Evolutionary conservation across 2,329 filamentous ascomycete genomes (phyloP).

Genomic region (Leptographium lundbergii): DNA sequence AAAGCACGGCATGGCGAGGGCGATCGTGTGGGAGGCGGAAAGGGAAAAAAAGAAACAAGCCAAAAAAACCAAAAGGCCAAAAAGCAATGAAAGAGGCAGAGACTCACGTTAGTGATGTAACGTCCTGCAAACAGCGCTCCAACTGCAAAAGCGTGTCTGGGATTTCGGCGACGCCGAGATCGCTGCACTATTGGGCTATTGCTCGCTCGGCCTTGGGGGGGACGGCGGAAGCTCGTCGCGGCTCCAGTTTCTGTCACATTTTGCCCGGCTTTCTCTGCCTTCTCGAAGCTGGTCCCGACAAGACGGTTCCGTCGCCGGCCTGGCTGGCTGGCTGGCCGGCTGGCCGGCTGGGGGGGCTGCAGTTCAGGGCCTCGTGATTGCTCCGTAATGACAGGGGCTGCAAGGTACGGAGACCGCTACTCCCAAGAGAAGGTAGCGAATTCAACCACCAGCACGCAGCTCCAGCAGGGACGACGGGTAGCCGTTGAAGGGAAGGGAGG

Average conservation of each 20-base stretch:
- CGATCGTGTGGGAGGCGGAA: background rate
- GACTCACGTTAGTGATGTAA: background rate
- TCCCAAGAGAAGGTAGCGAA: background rate
- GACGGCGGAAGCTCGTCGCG: no score
- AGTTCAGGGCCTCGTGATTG: background rate
- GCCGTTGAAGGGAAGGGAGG: background rate
- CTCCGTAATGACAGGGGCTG: background rate
- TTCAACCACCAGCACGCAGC: background rate
- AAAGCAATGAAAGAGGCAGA: background rate
- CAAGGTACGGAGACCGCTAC: constrained; percentile 1
- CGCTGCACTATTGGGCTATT: background rate
- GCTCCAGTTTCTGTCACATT: background rate
- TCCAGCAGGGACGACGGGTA: background rate
- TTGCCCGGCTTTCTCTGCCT: background rate
- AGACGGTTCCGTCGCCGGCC: background rate
- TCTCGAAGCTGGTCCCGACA: background rate
- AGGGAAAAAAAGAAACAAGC: no score
- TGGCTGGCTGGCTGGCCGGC: background rate
- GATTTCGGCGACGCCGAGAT: background rate
- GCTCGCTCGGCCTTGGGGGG: background rate
- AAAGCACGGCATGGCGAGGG: background rate
- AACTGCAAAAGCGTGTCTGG: background rate
- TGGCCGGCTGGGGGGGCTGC: background rate
- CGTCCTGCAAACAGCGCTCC: background rate
- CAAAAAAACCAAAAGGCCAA: no score